Evolutionary conservation across 495 filamentous ascomycete species (phyloP), one percentile per base, ranked within the genome.

Genomic region (Friedmanniomyces endolithicus): DNA sequence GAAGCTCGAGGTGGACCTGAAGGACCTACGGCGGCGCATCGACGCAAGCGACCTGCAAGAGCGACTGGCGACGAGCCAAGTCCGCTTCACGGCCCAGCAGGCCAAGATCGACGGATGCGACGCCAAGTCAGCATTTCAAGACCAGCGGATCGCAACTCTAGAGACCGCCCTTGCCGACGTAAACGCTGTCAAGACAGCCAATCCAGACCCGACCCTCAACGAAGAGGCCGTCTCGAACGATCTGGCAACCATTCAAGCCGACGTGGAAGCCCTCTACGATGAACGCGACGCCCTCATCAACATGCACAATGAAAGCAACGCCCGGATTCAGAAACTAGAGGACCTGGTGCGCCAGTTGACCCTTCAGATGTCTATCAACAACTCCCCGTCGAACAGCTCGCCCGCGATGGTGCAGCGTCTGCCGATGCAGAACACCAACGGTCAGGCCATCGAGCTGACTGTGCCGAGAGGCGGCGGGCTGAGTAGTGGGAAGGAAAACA

Each of bases 321-420:
- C 19, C 6, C 34, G 48, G 2, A 57, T 57, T 25, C 14, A 11
- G 34, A 57, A 52, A 47, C 55, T 57, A 1, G 55, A 57, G 27
- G 48, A 47, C 20, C 47, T 51, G 2, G 48, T 57, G 14, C 55
- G 55, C 16, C 8, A 16, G 25, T 25, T 57, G 1, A 51, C 55
- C 1, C 16, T 25, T 4, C 44, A 56, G 46, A 12, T 23, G 2
- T 44, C 51, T 20, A 6, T n/a, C 6, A 48, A 8, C 31, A 27
- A 12, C 16, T 55, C 52, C 2, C n/a, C 39, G 6, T 23, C 20
- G 11, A 52, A 29, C 20, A 33, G 3, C 11, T 55, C 53, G 29
- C 53, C 53, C 2, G 19, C 34, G 8, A n/a, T 17, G 19, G 29
- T 20, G 11, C 53, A 56, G 23, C 45, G 25, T 22, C 20, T 56